Percentiles rank a stretch among this genome's conserved stretches.
phyloP scores from a whole-genome alignment of 805 yeast species.

The Grigorovia jiainica region DNA sequence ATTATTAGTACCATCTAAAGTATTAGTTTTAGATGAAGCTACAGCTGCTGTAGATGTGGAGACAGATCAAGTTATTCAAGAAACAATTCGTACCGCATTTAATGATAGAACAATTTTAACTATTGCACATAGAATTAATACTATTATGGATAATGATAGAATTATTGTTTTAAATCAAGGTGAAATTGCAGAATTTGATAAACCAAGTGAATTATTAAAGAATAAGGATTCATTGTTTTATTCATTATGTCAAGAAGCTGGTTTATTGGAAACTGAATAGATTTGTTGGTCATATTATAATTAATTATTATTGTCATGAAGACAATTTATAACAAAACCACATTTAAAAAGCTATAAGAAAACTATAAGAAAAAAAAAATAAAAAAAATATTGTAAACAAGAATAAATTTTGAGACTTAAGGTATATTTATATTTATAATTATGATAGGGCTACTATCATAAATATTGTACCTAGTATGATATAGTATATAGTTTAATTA shows the following conservation, averaged over 20 bases:
- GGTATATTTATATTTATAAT: no score
- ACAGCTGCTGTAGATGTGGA: conserved; percentile 86
- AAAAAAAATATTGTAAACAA: no score
- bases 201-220: conserved; percentile 57
- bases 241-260: conserved; percentile 75
- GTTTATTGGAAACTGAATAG: conserved; percentile 37
- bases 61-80: conserved; percentile 68
- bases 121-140: conserved; percentile 77
- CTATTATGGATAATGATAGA: conserved; percentile 72
- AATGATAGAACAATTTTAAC: conserved; percentile 71
- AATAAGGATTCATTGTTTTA: conserved; percentile 65
- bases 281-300: no score
- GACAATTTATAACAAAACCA: no score
- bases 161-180: conserved; percentile 73
- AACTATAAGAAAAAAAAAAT: no score
- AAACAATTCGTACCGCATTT: conserved; percentile 67
- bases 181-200: conserved; percentile 64
- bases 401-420: no score
- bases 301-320: no score
- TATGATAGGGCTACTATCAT: no score
- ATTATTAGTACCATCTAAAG: conserved; percentile 49
- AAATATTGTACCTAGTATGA: no score
- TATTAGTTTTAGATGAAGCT: conserved; percentile 73
- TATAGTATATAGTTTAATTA: no score
- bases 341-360: no score